Base-by-base conservation (phyloP, 495 filamentous ascomycete genomes). In the Trichodelitschia bisporula region DNA sequence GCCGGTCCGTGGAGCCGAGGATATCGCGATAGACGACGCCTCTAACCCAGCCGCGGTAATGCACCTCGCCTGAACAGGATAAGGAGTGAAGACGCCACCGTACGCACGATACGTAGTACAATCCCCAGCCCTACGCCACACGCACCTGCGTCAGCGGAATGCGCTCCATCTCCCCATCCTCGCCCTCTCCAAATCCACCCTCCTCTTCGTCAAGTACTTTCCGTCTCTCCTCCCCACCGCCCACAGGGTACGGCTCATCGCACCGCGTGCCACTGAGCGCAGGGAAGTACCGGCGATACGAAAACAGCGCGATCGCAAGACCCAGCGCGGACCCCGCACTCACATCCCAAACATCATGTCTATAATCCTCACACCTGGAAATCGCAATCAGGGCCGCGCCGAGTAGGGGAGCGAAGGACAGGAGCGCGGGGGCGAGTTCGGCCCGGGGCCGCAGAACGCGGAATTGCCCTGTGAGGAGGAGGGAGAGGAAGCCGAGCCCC, bases 261-360 rank as follows among this genome's bases (percentile, higher is more conserved):
- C 70, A 73, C 18, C 38, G 36, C 13, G 35, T 33, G 9, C 51
- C 57, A 15, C 53, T 44, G 35, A 74, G 40, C 3, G 50, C 34
- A 1, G 69, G 69, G 41, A 64, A 75, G 40, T 72, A 73, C 30
- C 69, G 59, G 36, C 77, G 54, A 42, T 92, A 97, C 15, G 72
- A 79, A 51, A 80, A 89, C 42, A 73, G 75, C 12, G 77, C 69
- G 6, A 93, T 54, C 4, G 55, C 45, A 37, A 72, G 60, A 1
- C 86, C 86, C 9, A 99, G 55, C 18, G 75, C 35, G 1, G 64
- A 69, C 0, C 86, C 86, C 11, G 56, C 55, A 15, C 66, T 73
- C 13, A 99, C 89, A 54, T 99, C 86, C 29, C 72, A 91, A 3
- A 89, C 75, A 46, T 95, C 89, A 40, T 99, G 86, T 16, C 86